A percentile compares a stretch with the other conserved stretches of the same genome.
phyloP scores from a whole-genome alignment of 2,329 filamentous ascomycete genomes.

The Paraphaeosphaeria minitans region DNA sequence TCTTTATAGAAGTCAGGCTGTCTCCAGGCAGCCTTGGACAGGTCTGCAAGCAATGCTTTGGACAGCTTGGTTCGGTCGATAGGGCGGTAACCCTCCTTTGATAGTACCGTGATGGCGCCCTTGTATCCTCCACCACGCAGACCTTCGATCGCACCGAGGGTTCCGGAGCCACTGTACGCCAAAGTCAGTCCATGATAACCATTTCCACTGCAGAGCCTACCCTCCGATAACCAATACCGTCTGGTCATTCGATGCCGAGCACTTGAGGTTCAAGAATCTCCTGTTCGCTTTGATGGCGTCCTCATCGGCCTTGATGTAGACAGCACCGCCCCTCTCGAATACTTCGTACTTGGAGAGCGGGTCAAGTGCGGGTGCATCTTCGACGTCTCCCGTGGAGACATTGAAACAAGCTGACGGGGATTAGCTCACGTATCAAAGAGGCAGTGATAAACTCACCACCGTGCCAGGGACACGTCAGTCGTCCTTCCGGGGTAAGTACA shows the following conservation, averaged over 20 bases:
- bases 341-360: slow-evolving; percentile 83
- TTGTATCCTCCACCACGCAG: slow-evolving; percentile 81
- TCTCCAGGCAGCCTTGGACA: slow-evolving; percentile 77
- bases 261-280: slow-evolving; percentile 75
- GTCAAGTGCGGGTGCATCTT: slow-evolving; percentile 91
- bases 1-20: slow-evolving; percentile 76
- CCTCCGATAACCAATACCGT: slow-evolving; percentile 23
- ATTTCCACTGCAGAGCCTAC: slow-evolving; percentile 14
- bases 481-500: slow-evolving; percentile 78
- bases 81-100: slow-evolving; percentile 81
- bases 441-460: slow-evolving; percentile 65
- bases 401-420: slow-evolving; percentile 80
- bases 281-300: slow-evolving; percentile 76
- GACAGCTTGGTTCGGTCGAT: slow-evolving; percentile 96
- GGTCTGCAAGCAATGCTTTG: slow-evolving; percentile 85
- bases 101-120: slow-evolving; percentile 81
- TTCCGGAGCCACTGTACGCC: slow-evolving; percentile 70
- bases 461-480: slow-evolving; percentile 94
- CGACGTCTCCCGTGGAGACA: slow-evolving; percentile 84
- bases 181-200: slow-evolving; percentile 12
- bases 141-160: slow-evolving; percentile 79
- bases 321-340: slow-evolving; percentile 76
- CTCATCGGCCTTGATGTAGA: slow-evolving; percentile 85
- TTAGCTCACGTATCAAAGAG: slow-evolving; percentile 12
- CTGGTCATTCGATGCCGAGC: slow-evolving; percentile 52